A percentile compares a stretch with the other conserved stretches of the same genome.
phyloP scores from a whole-genome alignment of 2,329 filamentous ascomycete species.

The Xylariaceae sp. region DNA sequence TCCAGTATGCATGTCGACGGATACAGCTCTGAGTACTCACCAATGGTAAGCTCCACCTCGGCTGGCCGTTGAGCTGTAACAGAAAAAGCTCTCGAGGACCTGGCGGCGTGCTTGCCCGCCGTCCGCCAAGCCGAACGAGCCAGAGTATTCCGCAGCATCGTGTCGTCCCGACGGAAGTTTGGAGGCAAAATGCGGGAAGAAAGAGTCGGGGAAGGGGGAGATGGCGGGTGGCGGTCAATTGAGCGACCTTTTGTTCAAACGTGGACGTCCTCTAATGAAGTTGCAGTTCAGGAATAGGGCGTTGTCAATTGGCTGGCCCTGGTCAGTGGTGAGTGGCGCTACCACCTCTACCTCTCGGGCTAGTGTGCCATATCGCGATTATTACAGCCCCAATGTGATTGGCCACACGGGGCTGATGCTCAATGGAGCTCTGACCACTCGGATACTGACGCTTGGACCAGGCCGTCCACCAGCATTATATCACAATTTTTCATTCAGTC shows the following conservation, averaged over 20 bases:
- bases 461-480: too few relatives aligned
- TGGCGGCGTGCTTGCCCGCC: constrained; percentile 52
- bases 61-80: constrained; percentile 73
- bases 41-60: constrained; percentile 95
- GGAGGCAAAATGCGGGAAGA: constrained; percentile 29
- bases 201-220: constrained; percentile 25
- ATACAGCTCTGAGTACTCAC: constrained; percentile 44
- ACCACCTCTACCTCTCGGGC: too few relatives aligned
- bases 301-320: neutral
- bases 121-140: constrained; percentile 63
- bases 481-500: constrained; percentile 24
- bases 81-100: constrained; percentile 73
- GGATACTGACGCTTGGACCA: neutral
- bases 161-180: constrained; percentile 53
- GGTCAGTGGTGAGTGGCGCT: neutral
- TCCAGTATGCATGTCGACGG: constrained; percentile 7
- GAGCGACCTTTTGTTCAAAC: constrained; percentile 11
- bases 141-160: constrained; percentile 65
- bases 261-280: constrained; percentile 21
- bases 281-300: neutral
- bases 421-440: constrained; percentile 7
- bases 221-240: constrained; percentile 19
- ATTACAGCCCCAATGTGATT: constrained; percentile 12
- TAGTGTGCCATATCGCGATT: constrained; percentile 24
- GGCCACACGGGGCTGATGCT: neutral